Conservation (phyloP, 768 basidiomycete genomes). For the Boletus pseudo-olivaceus region DNA sequence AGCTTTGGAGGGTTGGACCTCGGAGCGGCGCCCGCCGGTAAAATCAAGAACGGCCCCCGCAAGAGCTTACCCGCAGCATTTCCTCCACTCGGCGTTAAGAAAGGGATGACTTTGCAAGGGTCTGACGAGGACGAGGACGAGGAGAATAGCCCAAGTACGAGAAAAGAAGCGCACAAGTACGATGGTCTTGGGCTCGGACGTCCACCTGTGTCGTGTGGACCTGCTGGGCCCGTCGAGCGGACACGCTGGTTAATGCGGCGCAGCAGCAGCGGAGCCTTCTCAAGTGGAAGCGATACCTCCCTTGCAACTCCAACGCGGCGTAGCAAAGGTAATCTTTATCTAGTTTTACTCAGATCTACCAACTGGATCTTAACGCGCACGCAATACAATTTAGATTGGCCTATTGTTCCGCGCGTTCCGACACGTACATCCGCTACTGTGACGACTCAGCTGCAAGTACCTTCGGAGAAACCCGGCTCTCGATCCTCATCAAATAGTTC, state of each 20-base stretch:
- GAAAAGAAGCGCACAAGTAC: slow-evolving; percentile 52
- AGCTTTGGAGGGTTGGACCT: slow-evolving; percentile 42
- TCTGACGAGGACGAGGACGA: slow-evolving; percentile 64
- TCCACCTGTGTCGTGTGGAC: slow-evolving; percentile 36
- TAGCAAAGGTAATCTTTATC: slow-evolving; percentile 46
- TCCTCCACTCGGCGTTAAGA: slow-evolving; percentile 39
- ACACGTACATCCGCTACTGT: slow-evolving; percentile 47
- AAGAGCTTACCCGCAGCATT: slow-evolving; percentile 79
- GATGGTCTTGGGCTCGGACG: slow-evolving; percentile 64
- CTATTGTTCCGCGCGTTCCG: slow-evolving; percentile 48
- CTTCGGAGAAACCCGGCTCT: slow-evolving; percentile 50
- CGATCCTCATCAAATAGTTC: slow-evolving; percentile 57
- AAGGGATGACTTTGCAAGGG: slow-evolving; percentile 29
- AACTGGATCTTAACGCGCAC: not conserved
- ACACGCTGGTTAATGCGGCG: slow-evolving; percentile 67
- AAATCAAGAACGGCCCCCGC: slow-evolving; percentile 51
- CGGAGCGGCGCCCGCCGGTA: slow-evolving; percentile 35
- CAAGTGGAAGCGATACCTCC: slow-evolving; percentile 66
- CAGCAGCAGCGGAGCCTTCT: slow-evolving; percentile 80
- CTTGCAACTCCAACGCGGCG: slow-evolving; percentile 61
- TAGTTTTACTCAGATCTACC: slow-evolving; percentile 28
- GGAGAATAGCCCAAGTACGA: slow-evolving; percentile 59
- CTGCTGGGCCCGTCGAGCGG: slow-evolving; percentile 36
- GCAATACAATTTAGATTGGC: slow-evolving; percentile 44
- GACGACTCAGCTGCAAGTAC: slow-evolving; percentile 34